Evolutionary conservation across 495 filamentous ascomycete genomes (phyloP), one percentile per base, ranked within the genome.

Genomic region (Talaromyces ruber): DNA sequence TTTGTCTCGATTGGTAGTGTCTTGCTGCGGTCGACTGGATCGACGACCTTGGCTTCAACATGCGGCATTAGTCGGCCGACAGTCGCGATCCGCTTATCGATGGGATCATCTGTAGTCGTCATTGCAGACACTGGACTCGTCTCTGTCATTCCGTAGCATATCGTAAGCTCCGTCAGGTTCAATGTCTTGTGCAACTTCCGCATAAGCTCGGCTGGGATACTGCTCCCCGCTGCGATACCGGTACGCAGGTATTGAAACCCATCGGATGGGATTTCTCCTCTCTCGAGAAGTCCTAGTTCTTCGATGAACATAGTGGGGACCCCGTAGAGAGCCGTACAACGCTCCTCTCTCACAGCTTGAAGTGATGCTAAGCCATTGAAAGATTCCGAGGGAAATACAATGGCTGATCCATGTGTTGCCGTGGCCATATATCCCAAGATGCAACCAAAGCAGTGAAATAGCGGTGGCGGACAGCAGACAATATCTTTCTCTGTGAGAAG

Each of bases 101-200:
- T 76, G 1, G 92, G 87, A 68, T 97, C 94, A 43, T 85, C 74
- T 0, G 89, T 93, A 0, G 88, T 82, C 0, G 93, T 98, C 93
- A 97, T 97, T 52, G 84, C 85, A 45, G 85, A 89, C 0, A 96
- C 92, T n/a, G 94, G 94, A 54, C 84, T 87, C 0, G 94, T 98
- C 74, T 98, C 94, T 14, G 94, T 98, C 94, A 98, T 98, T 39
- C 92, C 94, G 72, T 98, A 98, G 78, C 94, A 97, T 66, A 97
- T 97, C 0, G 93, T 96, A 60, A 97, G 69, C 29, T 96, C 89
- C 0, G 82, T 86, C 29, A 98, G 76, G 54, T 95, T 95, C 5
- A 97, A 76, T n/a, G 70, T 78, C 37, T 76, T 76, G 66, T 93
- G 89, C 16, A 98, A 70, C 62, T 84, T 86, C 16, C 85, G 83